These are phyloP conservation scores for Tetratostichococcus sp. DNA, from an alignment of 139 green algal genomes.

Conservation along the genomic window DNA sequence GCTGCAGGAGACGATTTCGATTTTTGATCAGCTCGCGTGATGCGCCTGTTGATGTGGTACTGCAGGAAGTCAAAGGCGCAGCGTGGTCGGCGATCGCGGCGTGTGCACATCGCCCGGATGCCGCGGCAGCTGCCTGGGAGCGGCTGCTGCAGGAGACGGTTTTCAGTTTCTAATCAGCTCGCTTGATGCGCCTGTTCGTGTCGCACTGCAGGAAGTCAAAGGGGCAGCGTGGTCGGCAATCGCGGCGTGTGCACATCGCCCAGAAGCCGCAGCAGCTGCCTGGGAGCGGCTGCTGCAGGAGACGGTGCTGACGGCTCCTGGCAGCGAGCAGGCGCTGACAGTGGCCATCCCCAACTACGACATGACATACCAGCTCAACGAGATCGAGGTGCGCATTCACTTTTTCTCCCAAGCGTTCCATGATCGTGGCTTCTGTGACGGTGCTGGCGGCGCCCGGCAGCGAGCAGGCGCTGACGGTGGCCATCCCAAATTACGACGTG, in stretches of 20 bases:
- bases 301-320: constrained; percentile 47
- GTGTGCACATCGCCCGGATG: too few species aligned
- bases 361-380: constrained; percentile 64
- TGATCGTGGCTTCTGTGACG: too few species aligned
- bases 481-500: constrained; percentile 36
- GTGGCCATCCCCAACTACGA: constrained; percentile 27
- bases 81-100: too few species aligned
- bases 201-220: constrained; percentile 40
- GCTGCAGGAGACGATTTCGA: too few species aligned
- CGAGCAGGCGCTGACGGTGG: background rate
- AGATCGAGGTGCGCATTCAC: constrained; percentile 49
- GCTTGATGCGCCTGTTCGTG: too few species aligned
- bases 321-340: background rate
- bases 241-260: constrained; percentile 40
- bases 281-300: constrained; percentile 54
- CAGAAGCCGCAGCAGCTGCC: constrained; percentile 36
- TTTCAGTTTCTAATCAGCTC: too few species aligned
- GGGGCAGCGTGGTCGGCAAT: constrained; percentile 50
- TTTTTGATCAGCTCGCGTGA: too few species aligned
- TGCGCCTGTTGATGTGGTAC: too few species aligned
- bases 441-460: constrained; percentile 43
- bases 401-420: too few species aligned
- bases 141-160: too few species aligned
- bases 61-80: too few species aligned
- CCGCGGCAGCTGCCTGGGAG: too few species aligned